Evolutionary conservation across 192 early-diverging fungal genomes (phyloP).

Genomic region (Podila clonocystis): DNA sequence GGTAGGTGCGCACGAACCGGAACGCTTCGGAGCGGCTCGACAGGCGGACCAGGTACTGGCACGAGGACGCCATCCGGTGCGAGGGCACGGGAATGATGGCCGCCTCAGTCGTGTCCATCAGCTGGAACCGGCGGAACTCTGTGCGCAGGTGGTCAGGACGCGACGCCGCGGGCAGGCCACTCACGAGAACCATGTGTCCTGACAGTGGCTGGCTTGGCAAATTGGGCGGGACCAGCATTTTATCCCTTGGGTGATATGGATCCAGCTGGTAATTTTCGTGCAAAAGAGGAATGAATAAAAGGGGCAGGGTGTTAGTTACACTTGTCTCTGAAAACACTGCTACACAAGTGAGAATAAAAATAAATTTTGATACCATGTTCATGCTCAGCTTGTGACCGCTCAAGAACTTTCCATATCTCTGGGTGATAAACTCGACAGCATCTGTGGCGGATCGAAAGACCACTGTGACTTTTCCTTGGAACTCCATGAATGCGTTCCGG

Average conservation of each 20-base stretch:
- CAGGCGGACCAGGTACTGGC: slow-evolving; percentile 39
- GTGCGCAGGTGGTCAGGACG: slow-evolving; percentile 36
- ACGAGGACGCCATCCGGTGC: slow-evolving; percentile 16
- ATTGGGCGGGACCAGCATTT: slow-evolving; percentile 23
- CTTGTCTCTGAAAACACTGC: too few species aligned
- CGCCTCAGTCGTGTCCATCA: slow-evolving; percentile 51
- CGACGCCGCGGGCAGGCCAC: slow-evolving; percentile 35
- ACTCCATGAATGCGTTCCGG: slow-evolving; percentile 37
- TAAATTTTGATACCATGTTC: slow-evolving; percentile 21
- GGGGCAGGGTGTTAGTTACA: not conserved
- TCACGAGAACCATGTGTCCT: slow-evolving; percentile 38
- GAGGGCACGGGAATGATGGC: slow-evolving; percentile 39
- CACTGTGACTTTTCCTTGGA: slow-evolving; percentile 29
- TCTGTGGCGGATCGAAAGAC: slow-evolving; percentile 47
- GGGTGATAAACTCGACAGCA: slow-evolving; percentile 45
- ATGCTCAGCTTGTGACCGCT: slow-evolving; percentile 31
- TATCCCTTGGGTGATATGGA: slow-evolving; percentile 36
- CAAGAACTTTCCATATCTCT: slow-evolving; percentile 41
- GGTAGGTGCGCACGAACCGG: slow-evolving; percentile 49
- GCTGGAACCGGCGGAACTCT: slow-evolving; percentile 43
- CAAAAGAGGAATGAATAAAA: not conserved
- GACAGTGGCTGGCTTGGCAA: slow-evolving; percentile 25
- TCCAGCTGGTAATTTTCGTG: slow-evolving; percentile 20
- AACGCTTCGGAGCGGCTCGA: slow-evolving; percentile 47
- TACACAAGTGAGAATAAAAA: too few species aligned